phyloP scores from a whole-genome alignment of 208 protist genomes.

The Wallacemonas rigidus region DNA sequence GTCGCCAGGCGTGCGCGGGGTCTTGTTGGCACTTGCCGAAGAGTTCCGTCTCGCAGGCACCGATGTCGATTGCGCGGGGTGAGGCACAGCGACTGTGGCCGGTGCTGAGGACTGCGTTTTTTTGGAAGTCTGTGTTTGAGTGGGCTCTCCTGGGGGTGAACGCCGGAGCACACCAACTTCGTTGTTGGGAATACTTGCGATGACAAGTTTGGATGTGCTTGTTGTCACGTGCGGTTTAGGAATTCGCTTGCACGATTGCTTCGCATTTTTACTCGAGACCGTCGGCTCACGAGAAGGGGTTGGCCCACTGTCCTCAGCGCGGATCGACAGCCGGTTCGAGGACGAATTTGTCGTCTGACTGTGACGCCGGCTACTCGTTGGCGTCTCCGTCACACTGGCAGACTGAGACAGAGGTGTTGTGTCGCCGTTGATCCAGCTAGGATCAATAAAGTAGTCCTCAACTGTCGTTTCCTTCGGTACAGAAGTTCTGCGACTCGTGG shows the following conservation, averaged over 20 bases:
- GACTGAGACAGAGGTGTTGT: constrained; percentile 5
- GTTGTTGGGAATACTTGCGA: constrained; percentile 1
- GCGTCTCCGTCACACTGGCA: background rate
- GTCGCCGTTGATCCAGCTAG: constrained; percentile 13
- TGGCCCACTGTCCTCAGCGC: background rate
- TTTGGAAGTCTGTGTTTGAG: background rate
- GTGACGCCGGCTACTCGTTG: background rate
- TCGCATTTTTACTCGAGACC: background rate
- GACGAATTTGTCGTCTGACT: background rate
- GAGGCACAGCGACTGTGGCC: background rate
- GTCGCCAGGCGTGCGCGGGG: constrained; percentile 13
- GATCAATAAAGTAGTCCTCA: constrained; percentile 15
- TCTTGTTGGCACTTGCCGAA: constrained; percentile 1
- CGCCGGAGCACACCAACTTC: constrained; percentile 10
- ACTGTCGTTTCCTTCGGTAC: constrained; percentile 1
- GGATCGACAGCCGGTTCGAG: constrained; percentile 11
- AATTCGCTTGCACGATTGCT: constrained; percentile 17
- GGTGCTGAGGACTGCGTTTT: background rate
- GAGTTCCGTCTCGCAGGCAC: constrained; percentile 1
- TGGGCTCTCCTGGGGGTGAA: background rate
- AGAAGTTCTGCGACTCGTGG: background rate
- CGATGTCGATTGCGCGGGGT: background rate
- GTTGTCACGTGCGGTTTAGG: constrained; percentile 13
- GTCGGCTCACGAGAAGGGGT: background rate
- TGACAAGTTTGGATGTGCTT: constrained; percentile 16